Percentiles rank a stretch among this genome's conserved stretches.
Evolutionary conservation across 1,284 basidiomycete species (phyloP).

Genomic region (Leccinum griseonigrum): DNA sequence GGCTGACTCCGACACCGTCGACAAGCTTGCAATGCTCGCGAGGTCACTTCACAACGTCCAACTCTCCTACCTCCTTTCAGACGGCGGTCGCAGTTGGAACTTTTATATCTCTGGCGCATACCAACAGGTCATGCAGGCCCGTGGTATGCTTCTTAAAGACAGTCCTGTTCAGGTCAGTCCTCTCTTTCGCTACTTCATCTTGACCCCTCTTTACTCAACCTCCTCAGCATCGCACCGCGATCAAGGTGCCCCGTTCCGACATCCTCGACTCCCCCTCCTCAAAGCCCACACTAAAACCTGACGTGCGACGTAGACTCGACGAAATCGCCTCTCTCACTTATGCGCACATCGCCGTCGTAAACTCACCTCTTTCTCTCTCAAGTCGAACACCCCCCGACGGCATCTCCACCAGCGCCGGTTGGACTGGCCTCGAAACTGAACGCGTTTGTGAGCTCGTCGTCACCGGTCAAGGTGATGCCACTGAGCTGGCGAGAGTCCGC

Average conservation of each 20-base stretch:
- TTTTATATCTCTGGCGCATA: conserved; percentile 91
- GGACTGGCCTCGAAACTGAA: conserved; percentile 91
- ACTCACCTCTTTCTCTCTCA: conserved; percentile 69
- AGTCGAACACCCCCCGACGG: conserved; percentile 72
- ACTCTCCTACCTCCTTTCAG: conserved; percentile 74
- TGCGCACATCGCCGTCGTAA: conserved; percentile 88
- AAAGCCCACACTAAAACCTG: conserved; percentile 82
- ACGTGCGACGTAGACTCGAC: conserved; percentile 86
- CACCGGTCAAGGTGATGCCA: conserved; percentile 84
- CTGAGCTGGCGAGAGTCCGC: conserved; percentile 88
- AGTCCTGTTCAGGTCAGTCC: conserved; percentile 75
- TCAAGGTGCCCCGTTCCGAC: conserved; percentile 91
- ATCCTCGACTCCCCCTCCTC: conserved; percentile 84
- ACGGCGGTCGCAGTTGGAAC: conserved; percentile 76
- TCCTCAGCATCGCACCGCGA: conserved; percentile 71
- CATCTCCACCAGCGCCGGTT: conserved; percentile 69
- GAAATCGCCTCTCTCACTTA: conserved; percentile 88
- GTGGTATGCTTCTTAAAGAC: conserved; percentile 87
- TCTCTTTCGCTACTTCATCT: conserved; percentile 9
- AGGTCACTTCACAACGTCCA: conserved; percentile 81
- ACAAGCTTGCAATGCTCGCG: conserved; percentile 78
- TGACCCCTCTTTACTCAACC: conserved; percentile 16
- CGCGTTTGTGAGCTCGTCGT: conserved; percentile 91
- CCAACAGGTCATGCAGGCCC: conserved; percentile 89
- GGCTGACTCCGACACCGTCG: conserved; percentile 69